Conservation (phyloP, 257 asterid species). For the Fraxinus pennsylvanica region DNA sequence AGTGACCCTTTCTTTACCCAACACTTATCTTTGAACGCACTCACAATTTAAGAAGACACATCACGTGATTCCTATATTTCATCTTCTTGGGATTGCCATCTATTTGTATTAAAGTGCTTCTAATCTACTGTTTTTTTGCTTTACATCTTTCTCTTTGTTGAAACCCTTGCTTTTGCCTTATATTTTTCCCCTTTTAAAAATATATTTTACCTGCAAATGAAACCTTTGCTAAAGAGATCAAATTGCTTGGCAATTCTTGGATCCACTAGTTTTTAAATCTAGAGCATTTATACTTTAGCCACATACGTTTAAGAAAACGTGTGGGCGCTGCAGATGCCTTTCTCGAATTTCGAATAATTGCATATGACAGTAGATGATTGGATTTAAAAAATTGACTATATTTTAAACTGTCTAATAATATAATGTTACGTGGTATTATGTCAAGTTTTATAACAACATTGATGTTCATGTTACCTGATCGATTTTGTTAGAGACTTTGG, state of each 20-base stretch:
- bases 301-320: background rate
- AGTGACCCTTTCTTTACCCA: conserved; percentile 46
- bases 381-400: no score
- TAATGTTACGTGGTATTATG: no score
- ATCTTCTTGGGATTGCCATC: conserved; percentile 47
- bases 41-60: conserved; percentile 20
- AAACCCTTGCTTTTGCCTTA: conserved; percentile 6
- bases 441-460: no score
- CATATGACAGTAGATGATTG: no score
- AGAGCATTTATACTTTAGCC: background rate
- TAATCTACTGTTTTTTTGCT: conserved; percentile 5
- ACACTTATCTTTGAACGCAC: conserved; percentile 36
- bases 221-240: conserved; percentile 9
- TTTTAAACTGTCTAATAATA: no score
- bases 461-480: no score
- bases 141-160: conserved; percentile 26
- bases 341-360: background rate
- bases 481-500: no score
- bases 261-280: conserved; percentile 7
- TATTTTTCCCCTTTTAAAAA: background rate
- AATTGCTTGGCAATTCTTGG: conserved; percentile 10
- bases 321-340: background rate
- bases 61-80: conserved; percentile 39
- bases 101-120: conserved; percentile 14
- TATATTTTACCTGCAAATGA: background rate